Percentiles rank a stretch among this genome's conserved stretches.
Evolutionary conservation across 495 filamentous ascomycete genomes (phyloP).

Genomic region (Penicillium daleae): DNA sequence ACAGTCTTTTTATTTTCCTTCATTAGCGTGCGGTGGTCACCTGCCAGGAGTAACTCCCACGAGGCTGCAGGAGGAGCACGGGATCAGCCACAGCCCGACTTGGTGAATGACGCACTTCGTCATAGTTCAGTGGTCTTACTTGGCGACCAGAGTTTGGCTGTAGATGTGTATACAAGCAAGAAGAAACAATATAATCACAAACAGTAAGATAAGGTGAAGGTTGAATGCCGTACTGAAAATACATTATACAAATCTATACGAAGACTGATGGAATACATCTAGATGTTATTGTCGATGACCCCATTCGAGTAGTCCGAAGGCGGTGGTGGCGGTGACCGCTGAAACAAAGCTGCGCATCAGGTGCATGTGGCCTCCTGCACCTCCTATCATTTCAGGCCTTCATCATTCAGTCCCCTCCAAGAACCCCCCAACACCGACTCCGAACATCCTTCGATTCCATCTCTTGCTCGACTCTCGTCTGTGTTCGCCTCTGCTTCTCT

Average conservation of each 20-base stretch:
- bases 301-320: background rate
- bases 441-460: constrained; percentile 15
- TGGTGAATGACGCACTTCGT: constrained; percentile 4
- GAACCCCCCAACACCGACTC: constrained; percentile 12
- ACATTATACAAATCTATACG: background rate
- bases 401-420: constrained; percentile 32
- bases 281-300: no score
- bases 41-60: constrained; percentile 20
- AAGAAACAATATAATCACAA: background rate
- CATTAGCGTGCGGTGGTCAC: constrained; percentile 13
- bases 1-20: background rate
- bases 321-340: constrained; percentile 26
- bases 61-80: constrained; percentile 13
- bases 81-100: constrained; percentile 9
- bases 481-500: constrained; percentile 15
- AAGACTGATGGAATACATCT: no score
- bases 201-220: no score
- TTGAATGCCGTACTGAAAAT: background rate
- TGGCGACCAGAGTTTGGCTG: background rate
- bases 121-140: background rate
- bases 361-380: constrained; percentile 37
- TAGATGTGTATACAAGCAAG: background rate
- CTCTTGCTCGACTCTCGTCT: constrained; percentile 17
- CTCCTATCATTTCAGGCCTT: constrained; percentile 43
- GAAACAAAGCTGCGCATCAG: constrained; percentile 41